Percentiles rank a stretch among this genome's conserved stretches.
Evolutionary conservation across 805 yeast species (phyloP).

Genomic region (Hanseniaspora pseudoguilliermondii): DNA sequence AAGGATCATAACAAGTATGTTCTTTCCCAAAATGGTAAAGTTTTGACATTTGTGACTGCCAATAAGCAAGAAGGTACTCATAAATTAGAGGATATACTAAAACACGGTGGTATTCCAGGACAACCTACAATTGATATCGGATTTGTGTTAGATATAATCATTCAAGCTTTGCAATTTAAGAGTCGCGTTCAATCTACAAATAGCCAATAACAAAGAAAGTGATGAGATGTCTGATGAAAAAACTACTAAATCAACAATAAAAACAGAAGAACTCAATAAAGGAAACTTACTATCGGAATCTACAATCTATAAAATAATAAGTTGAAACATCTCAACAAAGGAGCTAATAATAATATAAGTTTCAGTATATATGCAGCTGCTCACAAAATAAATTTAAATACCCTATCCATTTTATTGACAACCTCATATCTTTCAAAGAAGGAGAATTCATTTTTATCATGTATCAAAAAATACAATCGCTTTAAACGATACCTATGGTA

Average conservation of each 20-base stretch:
- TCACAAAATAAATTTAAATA: background rate
- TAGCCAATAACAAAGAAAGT: background rate
- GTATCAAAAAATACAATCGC: too few relatives aligned
- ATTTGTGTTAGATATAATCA: conserved; percentile 43
- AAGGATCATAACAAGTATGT: conserved; percentile 87
- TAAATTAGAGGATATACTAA: conserved; percentile 38
- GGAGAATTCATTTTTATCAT: background rate
- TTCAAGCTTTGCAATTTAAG: conserved; percentile 44
- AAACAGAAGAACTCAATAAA: background rate
- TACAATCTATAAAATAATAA: background rate
- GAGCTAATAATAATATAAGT: background rate
- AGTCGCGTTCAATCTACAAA: conserved; percentile 21
- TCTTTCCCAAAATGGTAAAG: conserved; percentile 60
- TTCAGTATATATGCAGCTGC: background rate
- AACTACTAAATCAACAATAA: background rate
- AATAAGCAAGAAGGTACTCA: conserved; percentile 57
- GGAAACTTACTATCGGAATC: background rate
- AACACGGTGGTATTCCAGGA: conserved; percentile 36
- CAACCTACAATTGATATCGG: conserved; percentile 34
- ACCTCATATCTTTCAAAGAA: background rate
- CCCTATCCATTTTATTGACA: background rate
- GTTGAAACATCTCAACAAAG: background rate
- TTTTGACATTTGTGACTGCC: conserved; percentile 72
- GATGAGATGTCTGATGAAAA: too few relatives aligned
- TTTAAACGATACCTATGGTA: too few relatives aligned